Conservation (phyloP, 2,329 filamentous ascomycete species). For the Cladosporium sp. region DNA sequence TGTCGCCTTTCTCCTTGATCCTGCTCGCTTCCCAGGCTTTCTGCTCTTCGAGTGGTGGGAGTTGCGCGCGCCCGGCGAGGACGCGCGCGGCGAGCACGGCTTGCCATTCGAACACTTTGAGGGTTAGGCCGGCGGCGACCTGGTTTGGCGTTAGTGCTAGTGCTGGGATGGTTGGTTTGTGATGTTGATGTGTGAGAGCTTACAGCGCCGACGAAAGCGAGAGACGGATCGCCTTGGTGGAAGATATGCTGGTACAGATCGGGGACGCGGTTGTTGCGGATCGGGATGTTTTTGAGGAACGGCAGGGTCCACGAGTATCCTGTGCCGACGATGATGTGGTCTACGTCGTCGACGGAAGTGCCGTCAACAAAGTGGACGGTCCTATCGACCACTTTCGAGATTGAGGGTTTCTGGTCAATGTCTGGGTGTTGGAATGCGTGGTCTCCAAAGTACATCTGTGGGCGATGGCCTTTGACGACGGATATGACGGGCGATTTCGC, state of each 20-base stretch:
- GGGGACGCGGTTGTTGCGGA: conserved; percentile 53
- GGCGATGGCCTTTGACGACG: conserved; percentile 51
- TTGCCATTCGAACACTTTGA: conserved; percentile 68
- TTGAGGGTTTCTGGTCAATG: conserved; percentile 47
- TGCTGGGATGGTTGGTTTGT: not conserved
- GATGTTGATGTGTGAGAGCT: conserved; percentile 13
- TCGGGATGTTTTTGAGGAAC: conserved; percentile 51
- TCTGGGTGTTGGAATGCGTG: conserved; percentile 57
- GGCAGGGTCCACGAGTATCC: conserved; percentile 63
- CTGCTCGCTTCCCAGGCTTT: conserved; percentile 55
- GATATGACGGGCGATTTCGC: conserved; percentile 49
- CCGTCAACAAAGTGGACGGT: conserved; percentile 57
- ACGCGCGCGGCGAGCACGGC: conserved; percentile 58
- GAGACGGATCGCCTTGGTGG: conserved; percentile 50
- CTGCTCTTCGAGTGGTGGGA: conserved; percentile 51
- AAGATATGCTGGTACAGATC: conserved; percentile 57
- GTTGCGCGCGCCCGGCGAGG: conserved; percentile 49
- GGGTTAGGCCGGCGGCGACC: conserved; percentile 52
- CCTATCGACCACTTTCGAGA: conserved; percentile 42
- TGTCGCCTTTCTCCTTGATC: conserved; percentile 53
- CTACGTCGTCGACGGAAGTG: conserved; percentile 49
- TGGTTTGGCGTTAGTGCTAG: conserved; percentile 24
- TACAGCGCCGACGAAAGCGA: conserved; percentile 58
- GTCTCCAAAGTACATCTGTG: conserved; percentile 54
- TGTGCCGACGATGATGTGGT: conserved; percentile 63